Evolutionary conservation across 2,329 filamentous ascomycete species (phyloP), one percentile per base, ranked within the genome.

Genomic region (Orbilia brochopaga): DNA sequence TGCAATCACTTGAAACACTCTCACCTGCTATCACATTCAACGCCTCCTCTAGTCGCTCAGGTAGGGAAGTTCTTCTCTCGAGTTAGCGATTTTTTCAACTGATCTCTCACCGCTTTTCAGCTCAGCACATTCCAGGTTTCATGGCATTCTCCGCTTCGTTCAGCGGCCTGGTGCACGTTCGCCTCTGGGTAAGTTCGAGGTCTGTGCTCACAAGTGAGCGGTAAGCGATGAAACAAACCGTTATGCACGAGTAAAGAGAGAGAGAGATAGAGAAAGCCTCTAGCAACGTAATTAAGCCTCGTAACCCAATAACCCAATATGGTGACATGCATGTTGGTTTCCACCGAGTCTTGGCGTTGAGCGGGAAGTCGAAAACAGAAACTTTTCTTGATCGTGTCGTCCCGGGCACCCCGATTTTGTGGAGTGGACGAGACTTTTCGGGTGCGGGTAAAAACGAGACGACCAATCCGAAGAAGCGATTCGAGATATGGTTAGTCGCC

Each of bases 161-260:
- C 44, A 17, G 44, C 44, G 44, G 44, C 44, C 23, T 61, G 40
- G 50, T 51, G 57, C 52, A 54, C 44, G 44, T 56, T 54, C 44
- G 42, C 32, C 42, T 69, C 61, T 62, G n/a, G 52, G 21, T 37
- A 42, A 69, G 23, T 15, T 17, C 48, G 23, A 46, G 40, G 67
- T 65, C 67, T 60, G 67, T 72, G 67, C 67, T 65, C 60, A 40
- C 17, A 10, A 10, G 19, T 59, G 55, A 64, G 54, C 59, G 58
- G 59, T 59, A 62, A 64, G 62, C 51, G 59, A 62, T 72, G 67
- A 72, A 72, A 72, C 67, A 65, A 65, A 65, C 55, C 67, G 67
- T 72, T 72, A 65, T 54, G 52, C 53, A 56, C 35, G 60, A 70
- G 48, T 61, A 51, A 51, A 30, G 60, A 48, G 30, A 54, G 15